phyloP scores from a whole-genome alignment of 768 basidiomycete species.

The Suillus bovinus region DNA sequence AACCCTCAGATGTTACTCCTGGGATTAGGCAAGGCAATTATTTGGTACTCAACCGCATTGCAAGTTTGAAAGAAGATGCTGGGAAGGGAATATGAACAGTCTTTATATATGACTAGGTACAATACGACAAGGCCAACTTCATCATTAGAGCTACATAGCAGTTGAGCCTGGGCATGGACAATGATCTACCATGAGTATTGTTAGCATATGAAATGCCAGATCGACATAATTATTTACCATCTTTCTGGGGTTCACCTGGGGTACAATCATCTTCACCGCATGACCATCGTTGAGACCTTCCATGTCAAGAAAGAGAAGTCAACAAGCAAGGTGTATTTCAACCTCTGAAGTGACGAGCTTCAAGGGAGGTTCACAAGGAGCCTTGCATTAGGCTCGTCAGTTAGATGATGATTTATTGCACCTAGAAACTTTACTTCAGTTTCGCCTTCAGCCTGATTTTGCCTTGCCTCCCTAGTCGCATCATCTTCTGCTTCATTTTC shows the following conservation, averaged over 20 bases:
- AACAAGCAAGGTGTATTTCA: conserved; percentile 81
- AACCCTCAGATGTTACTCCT: conserved; percentile 42
- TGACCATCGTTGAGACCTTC: conserved; percentile 97
- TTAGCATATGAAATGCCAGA: neutral
- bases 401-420: neutral
- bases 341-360: conserved; percentile 81
- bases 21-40: conserved; percentile 68
- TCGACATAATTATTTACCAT: conserved; percentile 55
- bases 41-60: conserved; percentile 87
- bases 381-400: conserved; percentile 50
- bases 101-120: neutral
- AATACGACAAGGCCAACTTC: neutral
- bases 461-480: conserved; percentile 71
- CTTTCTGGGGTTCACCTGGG: conserved; percentile 94
- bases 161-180: conserved; percentile 67
- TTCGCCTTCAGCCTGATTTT: conserved; percentile 71
- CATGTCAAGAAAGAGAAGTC: conserved; percentile 90
- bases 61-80: conserved; percentile 92
- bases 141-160: neutral
- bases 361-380: conserved; percentile 81
- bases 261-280: conserved; percentile 94
- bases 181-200: conserved; percentile 61
- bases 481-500: conserved; percentile 89
- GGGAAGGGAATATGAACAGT: conserved; percentile 55
- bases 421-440: conserved; percentile 55